phyloP scores from a whole-genome alignment of 768 basidiomycete species.

The Amyloporia xantha region DNA sequence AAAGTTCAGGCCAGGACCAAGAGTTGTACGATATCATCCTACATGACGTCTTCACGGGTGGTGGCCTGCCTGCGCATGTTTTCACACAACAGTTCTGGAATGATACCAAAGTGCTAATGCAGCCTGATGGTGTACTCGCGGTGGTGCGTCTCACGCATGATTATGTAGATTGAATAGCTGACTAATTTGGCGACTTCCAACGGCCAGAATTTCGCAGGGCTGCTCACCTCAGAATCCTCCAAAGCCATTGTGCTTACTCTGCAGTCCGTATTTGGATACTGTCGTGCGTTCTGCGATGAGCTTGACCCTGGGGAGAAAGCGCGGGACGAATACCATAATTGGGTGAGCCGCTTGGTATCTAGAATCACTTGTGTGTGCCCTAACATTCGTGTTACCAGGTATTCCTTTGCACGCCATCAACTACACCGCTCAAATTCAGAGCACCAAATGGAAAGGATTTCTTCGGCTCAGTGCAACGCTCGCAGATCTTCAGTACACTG shows the following conservation, averaged over 20 bases:
- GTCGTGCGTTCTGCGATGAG: conserved; percentile 79
- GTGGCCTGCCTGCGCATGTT: conserved; percentile 79
- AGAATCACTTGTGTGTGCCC: background rate
- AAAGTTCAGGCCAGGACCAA: background rate
- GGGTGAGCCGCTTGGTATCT: conserved; percentile 55
- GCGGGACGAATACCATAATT: conserved; percentile 56
- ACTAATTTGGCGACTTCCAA: background rate
- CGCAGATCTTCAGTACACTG: conserved; percentile 48
- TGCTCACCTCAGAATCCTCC: conserved; percentile 51
- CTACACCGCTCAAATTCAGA: conserved; percentile 52
- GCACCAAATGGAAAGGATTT: conserved; percentile 48
- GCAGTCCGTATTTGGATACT: conserved; percentile 61
- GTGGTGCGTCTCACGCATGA: conserved; percentile 48
- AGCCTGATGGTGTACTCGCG: conserved; percentile 67
- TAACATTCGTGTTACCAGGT: too few species aligned
- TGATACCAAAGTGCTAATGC: conserved; percentile 56
- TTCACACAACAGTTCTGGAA: conserved; percentile 84
- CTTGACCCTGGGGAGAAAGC: conserved; percentile 41
- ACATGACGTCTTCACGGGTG: conserved; percentile 94
- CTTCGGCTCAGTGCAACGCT: conserved; percentile 62
- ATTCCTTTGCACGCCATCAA: conserved; percentile 69
- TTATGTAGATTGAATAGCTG: background rate
- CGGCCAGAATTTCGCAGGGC: conserved; percentile 79
- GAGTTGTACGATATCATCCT: conserved; percentile 63
- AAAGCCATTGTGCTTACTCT: conserved; percentile 67